Percentiles rank a stretch among this genome's conserved stretches.
Evolutionary conservation across 306 rosid species (phyloP).

Genomic region (Hippophae gyantsensis): DNA sequence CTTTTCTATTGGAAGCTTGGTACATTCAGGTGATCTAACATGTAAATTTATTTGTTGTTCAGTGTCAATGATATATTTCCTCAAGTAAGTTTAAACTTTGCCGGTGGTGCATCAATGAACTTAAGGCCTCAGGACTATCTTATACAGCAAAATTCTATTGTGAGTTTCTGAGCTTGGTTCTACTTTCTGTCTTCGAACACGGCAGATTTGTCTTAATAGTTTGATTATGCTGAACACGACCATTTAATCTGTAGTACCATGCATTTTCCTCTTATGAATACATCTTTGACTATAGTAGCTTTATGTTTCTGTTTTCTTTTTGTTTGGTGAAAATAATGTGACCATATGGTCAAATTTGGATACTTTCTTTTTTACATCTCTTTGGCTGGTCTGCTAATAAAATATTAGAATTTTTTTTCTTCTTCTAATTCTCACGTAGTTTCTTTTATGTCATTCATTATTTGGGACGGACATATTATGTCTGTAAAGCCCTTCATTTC

Average conservation of each 20-base stretch:
- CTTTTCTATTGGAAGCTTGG: constrained; percentile 1
- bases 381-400: background rate
- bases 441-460: background rate
- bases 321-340: background rate
- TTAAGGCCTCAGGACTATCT: constrained; percentile 89
- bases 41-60: constrained; percentile 18
- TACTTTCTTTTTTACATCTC: background rate
- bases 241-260: constrained; percentile 8
- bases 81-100: constrained; percentile 82
- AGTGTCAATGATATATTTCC: constrained; percentile 76
- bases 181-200: constrained; percentile 4
- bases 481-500: background rate
- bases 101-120: constrained; percentile 70
- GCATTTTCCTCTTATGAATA: constrained; percentile 3
- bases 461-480: too few species aligned
- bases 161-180: constrained; percentile 39
- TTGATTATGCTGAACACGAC: constrained; percentile 2
- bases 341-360: background rate
- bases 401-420: background rate
- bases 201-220: constrained; percentile 5
- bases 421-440: background rate
- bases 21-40: constrained; percentile 14
- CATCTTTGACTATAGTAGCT: background rate
- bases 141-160: constrained; percentile 69
- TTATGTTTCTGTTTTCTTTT: background rate